These are phyloP conservation scores for Zymoseptoria pseudotritici DNA, from an alignment of 2,329 filamentous ascomycete genomes.

Conservation along the genomic window DNA sequence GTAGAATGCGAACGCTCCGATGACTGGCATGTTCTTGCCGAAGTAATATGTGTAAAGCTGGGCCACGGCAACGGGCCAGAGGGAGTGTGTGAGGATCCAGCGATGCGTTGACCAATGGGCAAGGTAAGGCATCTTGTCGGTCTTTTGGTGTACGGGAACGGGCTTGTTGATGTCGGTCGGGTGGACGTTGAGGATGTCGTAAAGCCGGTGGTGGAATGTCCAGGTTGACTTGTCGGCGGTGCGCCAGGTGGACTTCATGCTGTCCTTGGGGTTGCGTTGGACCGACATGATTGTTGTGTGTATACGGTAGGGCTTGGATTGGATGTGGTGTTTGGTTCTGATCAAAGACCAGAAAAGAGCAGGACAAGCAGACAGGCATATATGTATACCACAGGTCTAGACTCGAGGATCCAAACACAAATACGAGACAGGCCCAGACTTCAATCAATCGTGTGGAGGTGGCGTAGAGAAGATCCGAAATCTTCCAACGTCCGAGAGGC, in stretches of 20 bases:
- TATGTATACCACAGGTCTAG: too few relatives aligned
- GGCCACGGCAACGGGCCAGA: conserved; percentile 34
- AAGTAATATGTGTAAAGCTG: conserved; percentile 30
- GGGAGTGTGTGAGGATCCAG: conserved; percentile 36
- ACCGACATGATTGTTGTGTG: neutral
- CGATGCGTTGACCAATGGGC: conserved; percentile 31
- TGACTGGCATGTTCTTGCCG: conserved; percentile 25
- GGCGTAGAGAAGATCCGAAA: too few relatives aligned
- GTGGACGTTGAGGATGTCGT: conserved; percentile 12
- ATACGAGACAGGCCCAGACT: too few relatives aligned
- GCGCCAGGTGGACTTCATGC: conserved; percentile 20
- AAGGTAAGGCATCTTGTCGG: conserved; percentile 36
- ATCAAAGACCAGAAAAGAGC: neutral
- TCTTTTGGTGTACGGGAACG: conserved; percentile 35
- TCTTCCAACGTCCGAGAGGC: too few relatives aligned
- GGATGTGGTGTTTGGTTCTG: neutral
- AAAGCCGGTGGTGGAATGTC: conserved; percentile 10
- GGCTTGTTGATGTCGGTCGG: conserved; percentile 22
- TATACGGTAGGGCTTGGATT: neutral
- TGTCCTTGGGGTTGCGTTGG: conserved; percentile 9
- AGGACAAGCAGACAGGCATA: neutral
- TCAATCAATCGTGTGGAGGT: too few relatives aligned
- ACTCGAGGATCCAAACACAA: too few relatives aligned
- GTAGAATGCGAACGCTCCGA: conserved; percentile 34
- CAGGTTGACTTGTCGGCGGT: conserved; percentile 9